These are phyloP conservation scores for Torulaspora globosa DNA, from an alignment of 1,139 yeast species.

Conservation along the genomic window DNA sequence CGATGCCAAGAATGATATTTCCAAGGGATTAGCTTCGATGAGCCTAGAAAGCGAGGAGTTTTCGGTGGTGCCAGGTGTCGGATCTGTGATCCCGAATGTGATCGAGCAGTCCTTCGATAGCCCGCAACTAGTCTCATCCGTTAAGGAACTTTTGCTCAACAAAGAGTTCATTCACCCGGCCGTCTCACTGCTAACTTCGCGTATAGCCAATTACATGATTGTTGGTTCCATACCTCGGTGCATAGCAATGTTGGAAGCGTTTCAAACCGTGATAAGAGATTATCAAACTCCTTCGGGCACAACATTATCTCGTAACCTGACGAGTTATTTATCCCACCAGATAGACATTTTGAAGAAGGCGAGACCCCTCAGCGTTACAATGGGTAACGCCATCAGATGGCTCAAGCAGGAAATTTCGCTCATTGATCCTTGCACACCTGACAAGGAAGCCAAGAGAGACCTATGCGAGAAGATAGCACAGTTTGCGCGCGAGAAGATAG, in stretches of 20 bases:
- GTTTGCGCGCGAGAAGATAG: slow-evolving; percentile 80
- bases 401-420: slow-evolving; percentile 87
- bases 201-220: slow-evolving; percentile 75
- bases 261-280: slow-evolving; percentile 72
- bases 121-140: slow-evolving; percentile 30
- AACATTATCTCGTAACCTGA: slow-evolving; percentile 80
- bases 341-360: slow-evolving; percentile 90
- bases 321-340: slow-evolving; percentile 87
- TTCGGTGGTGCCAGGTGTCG: slow-evolving; percentile 34
- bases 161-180: slow-evolving; percentile 77
- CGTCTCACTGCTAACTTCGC: slow-evolving; percentile 70
- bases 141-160: slow-evolving; percentile 35
- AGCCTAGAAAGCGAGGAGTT: slow-evolving; percentile 29
- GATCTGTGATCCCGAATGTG: slow-evolving; percentile 33
- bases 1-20: slow-evolving; percentile 22
- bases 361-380: slow-evolving; percentile 84
- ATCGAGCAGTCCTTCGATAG: slow-evolving; percentile 28
- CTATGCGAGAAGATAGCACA: slow-evolving; percentile 68
- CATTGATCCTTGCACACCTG: slow-evolving; percentile 50
- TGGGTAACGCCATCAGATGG: slow-evolving; percentile 99
- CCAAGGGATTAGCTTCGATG: slow-evolving; percentile 30
- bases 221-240: slow-evolving; percentile 91
- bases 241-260: slow-evolving; percentile 77
- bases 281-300: slow-evolving; percentile 84
- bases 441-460: slow-evolving; percentile 65